Evolutionary conservation across 371 early-diverging fungal species (phyloP).

Genomic region (Coemansia sp.): DNA sequence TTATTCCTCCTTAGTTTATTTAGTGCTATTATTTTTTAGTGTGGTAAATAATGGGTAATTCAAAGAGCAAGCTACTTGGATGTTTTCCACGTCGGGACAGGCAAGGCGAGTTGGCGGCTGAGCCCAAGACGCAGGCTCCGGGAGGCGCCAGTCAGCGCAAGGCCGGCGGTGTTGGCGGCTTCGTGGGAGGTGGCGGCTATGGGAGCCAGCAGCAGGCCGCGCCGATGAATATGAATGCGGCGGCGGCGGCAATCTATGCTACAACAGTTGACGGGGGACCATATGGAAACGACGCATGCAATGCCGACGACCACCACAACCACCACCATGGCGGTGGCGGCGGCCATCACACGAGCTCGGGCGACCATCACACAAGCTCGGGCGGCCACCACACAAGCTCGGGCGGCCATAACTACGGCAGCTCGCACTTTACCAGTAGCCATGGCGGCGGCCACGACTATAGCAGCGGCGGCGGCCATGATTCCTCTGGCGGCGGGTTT

Average conservation of each 20-base stretch:
- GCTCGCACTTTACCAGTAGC: too few relatives aligned
- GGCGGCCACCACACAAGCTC: neutral
- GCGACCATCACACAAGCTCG: too few relatives aligned
- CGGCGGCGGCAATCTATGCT: neutral
- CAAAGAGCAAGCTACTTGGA: conserved; percentile 6
- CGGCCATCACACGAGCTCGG: neutral
- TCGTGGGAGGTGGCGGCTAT: too few relatives aligned
- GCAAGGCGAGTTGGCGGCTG: neutral
- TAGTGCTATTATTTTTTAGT: too few relatives aligned
- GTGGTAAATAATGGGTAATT: too few relatives aligned
- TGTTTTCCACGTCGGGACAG: neutral
- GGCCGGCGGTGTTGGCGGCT: neutral
- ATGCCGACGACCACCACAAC: neutral
- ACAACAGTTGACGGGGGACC: neutral
- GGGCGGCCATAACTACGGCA: neutral
- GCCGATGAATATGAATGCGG: neutral
- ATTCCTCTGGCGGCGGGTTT: neutral
- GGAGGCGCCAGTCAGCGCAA: neutral
- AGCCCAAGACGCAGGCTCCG: neutral
- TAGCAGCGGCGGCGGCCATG: neutral
- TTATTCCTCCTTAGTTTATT: too few relatives aligned
- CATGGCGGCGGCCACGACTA: neutral
- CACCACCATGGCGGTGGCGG: neutral
- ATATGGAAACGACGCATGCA: neutral
- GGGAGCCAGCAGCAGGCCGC: too few relatives aligned